Base-by-base conservation (phyloP, 2,329 filamentous ascomycete species). In the Rhinocladiella similis region DNA sequence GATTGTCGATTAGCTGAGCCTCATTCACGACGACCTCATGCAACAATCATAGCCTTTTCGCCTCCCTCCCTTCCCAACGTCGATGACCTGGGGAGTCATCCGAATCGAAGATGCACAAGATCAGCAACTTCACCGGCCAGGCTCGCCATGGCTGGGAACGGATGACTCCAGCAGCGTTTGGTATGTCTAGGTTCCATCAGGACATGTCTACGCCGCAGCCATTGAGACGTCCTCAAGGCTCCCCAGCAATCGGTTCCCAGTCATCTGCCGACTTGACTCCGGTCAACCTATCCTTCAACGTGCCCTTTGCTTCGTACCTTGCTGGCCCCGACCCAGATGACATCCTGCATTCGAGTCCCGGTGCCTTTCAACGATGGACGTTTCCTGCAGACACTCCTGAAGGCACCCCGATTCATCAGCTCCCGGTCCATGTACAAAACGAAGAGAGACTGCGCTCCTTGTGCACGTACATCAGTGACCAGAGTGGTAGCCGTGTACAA, bases 221-320 rank as follows among this genome's bases (percentile, higher is more conserved):
- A 57, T 73, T 82, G 68, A 84, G 85, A 73, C 83, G 83, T 63
- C 71, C 80, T 70, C 68, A 80, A 68, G 77, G 69, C 50, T 65
- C 69, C 36, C 63, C 69, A 19, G 71, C 83, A 56, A 79, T 84
- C 62, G 77, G 85, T 70, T 80, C 86, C 67, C 86, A 88, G 64
- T 84, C 88, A 56, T 86, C 88, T 63, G 80, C 87, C 61, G 82
- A 87, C 69, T 89, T 93, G 71, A 81, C 87, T 50, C 86, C 85
- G 64, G 90, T 97, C 74, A 91, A 95, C 74, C 88, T 96, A 72
- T 93, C 91, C 63, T 97, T 99, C 85, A 97, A 97, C 72, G 89
- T 99, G 47, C 94, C 94, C 59, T 97, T 97, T 76, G 87, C 91
- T 66, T 96, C 90, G 63, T 93, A 93, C 68, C 85, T 99, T 60